Conservation (phyloP, 306 rosid species). For the Mucuna pruriens region DNA sequence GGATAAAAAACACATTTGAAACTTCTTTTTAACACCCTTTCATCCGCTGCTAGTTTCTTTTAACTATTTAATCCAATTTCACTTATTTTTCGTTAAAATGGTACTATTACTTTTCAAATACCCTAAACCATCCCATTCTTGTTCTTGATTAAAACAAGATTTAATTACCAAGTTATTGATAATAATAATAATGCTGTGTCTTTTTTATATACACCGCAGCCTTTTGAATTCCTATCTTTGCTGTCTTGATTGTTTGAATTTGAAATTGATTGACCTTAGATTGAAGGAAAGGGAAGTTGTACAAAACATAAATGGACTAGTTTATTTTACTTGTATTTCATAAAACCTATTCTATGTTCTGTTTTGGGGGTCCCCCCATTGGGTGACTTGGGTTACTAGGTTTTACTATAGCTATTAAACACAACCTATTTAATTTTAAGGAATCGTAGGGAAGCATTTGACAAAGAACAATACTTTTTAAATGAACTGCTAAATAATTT, state of each 20-base stretch:
- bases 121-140: background rate
- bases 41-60: background rate
- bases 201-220: background rate
- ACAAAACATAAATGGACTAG: background rate
- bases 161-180: background rate
- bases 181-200: background rate
- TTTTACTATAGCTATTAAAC: background rate
- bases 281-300: slow-evolving; percentile 7
- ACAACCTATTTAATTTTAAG: background rate
- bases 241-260: slow-evolving; percentile 5
- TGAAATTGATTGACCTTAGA: slow-evolving; percentile 18
- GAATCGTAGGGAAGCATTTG: background rate
- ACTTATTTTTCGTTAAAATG: background rate
- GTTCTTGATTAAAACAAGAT: background rate
- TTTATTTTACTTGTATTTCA: background rate
- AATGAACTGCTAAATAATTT: background rate
- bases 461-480: background rate
- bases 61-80: background rate
- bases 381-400: background rate
- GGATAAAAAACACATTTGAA: too few relatives aligned
- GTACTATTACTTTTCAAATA: background rate
- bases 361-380: background rate
- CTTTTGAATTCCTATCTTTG: background rate
- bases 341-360: background rate
- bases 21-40: background rate